Evolutionary conservation across 345 rosid genomes (phyloP).

Genomic region (Gossypium sturtianum): DNA sequence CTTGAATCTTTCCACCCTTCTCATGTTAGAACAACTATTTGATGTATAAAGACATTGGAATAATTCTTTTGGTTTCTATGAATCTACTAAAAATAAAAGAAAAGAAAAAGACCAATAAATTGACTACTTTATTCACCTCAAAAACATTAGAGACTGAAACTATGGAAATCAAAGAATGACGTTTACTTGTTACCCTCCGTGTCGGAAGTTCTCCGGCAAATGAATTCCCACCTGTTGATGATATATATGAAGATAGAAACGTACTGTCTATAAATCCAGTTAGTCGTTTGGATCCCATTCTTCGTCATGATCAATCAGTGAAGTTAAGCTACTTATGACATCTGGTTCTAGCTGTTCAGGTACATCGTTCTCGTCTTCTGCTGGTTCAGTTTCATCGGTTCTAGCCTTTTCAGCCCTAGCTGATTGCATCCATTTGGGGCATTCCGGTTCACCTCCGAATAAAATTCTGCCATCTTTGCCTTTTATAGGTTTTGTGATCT

Average conservation of each 20-base stretch:
- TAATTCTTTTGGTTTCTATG: conserved; percentile 21
- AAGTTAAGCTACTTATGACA: conserved; percentile 40
- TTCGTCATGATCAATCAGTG: conserved; percentile 62
- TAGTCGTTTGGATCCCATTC: conserved; percentile 98
- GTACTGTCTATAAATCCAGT: conserved; percentile 10
- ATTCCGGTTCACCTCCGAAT: conserved; percentile 74
- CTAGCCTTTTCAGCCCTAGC: conserved; percentile 32
- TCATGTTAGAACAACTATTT: conserved; percentile 8
- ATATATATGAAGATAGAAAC: conserved; percentile 1
- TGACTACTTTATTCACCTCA: conserved; percentile 32
- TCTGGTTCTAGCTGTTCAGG: conserved; percentile 44
- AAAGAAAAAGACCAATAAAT: conserved; percentile 24
- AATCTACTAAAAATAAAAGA: conserved; percentile 27
- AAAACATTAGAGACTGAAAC: conserved; percentile 20
- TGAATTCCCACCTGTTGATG: conserved; percentile 16
- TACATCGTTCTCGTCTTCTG: conserved; percentile 51
- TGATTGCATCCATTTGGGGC: conserved; percentile 89
- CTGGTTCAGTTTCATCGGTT: conserved; percentile 39
- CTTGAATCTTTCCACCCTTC: not conserved
- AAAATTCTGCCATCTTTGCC: conserved; percentile 39
- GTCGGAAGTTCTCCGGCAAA: conserved; percentile 22
- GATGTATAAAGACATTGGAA: conserved; percentile 23
- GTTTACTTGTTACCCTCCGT: conserved; percentile 19
- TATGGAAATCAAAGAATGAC: conserved; percentile 22
- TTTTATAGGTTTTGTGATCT: conserved; percentile 26